A percentile compares a stretch with the other conserved stretches of the same genome.
Conservation (phyloP, 805 yeast species). For the Limtongozyma cylindracea region DNA sequence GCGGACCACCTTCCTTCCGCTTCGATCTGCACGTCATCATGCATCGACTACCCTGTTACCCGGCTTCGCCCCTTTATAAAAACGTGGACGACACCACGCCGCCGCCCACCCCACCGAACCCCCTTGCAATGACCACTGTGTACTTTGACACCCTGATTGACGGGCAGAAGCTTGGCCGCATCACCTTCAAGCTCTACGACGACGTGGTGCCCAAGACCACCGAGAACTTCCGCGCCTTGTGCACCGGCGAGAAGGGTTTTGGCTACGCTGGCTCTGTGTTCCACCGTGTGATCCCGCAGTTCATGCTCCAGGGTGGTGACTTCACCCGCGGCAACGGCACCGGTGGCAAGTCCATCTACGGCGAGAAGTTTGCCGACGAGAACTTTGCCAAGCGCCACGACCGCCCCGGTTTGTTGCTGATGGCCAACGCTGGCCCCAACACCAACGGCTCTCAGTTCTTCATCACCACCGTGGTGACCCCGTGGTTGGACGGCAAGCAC, state of each 20-base stretch:
- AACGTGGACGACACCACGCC: too few relatives aligned
- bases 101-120: constrained; percentile 1
- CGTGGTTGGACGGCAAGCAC: constrained; percentile 1
- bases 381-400: constrained; percentile 20
- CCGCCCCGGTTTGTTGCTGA: not conserved
- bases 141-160: constrained; percentile 65
- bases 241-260: constrained; percentile 77
- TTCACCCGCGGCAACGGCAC: constrained; percentile 50
- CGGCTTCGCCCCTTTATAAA: too few relatives aligned
- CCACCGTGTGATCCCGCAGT: constrained; percentile 74
- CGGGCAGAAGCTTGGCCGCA: constrained; percentile 43
- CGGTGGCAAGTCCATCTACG: constrained; percentile 82
- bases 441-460: not conserved
- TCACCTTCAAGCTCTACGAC: constrained; percentile 47
- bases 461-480: not conserved
- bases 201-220: constrained; percentile 74
- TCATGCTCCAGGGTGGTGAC: constrained; percentile 89
- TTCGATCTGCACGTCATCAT: too few relatives aligned
- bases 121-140: constrained; percentile 23
- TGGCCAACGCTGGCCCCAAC: constrained; percentile 1
- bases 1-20: too few relatives aligned
- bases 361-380: constrained; percentile 75
- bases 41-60: too few relatives aligned
- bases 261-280: constrained; percentile 64
- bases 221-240: constrained; percentile 69